phyloP scores from a whole-genome alignment of 805 yeast species.

The Pichia nanzhaoensis region DNA sequence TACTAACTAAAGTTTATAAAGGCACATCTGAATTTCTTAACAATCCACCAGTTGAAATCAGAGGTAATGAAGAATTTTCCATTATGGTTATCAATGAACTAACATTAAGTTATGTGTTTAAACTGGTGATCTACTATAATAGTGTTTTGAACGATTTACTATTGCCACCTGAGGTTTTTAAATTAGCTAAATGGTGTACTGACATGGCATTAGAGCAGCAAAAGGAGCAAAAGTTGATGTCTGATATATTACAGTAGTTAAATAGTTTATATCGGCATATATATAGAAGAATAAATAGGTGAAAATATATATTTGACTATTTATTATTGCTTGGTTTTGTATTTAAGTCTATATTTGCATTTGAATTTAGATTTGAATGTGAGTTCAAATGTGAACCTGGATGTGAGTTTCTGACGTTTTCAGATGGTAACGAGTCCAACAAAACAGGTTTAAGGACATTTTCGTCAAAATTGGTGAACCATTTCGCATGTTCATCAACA shows the following conservation, averaged over 20 bases:
- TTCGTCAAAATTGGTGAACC: slow-evolving; percentile 94
- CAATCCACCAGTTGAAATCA: slow-evolving; percentile 26
- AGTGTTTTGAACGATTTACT: slow-evolving; percentile 57
- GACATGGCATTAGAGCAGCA: slow-evolving; percentile 55
- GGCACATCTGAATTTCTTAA: slow-evolving; percentile 42
- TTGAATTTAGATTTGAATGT: neutral
- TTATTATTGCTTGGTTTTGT: neutral
- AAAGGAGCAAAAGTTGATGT: slow-evolving; percentile 20
- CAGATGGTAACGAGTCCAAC: slow-evolving; percentile 48
- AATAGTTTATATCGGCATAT: neutral
- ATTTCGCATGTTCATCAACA: slow-evolving; percentile 67
- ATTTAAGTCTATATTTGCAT: neutral
- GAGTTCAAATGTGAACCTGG: neutral
- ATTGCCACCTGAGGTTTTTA: slow-evolving; percentile 55
- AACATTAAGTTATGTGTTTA: slow-evolving; percentile 56
- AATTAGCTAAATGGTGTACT: slow-evolving; percentile 65
- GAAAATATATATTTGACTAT: too few relatives aligned
- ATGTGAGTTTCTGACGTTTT: slow-evolving; percentile 2
- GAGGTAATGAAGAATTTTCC: slow-evolving; percentile 16
- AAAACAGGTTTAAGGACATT: slow-evolving; percentile 89
- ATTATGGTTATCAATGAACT: slow-evolving; percentile 56
- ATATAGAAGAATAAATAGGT: neutral
- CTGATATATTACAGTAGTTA: slow-evolving; percentile 5
- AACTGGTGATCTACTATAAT: slow-evolving; percentile 58
- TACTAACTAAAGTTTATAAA: slow-evolving; percentile 55